Conservation (phyloP, 805 yeast genomes). For the Starmerella lactis-condensi region DNA sequence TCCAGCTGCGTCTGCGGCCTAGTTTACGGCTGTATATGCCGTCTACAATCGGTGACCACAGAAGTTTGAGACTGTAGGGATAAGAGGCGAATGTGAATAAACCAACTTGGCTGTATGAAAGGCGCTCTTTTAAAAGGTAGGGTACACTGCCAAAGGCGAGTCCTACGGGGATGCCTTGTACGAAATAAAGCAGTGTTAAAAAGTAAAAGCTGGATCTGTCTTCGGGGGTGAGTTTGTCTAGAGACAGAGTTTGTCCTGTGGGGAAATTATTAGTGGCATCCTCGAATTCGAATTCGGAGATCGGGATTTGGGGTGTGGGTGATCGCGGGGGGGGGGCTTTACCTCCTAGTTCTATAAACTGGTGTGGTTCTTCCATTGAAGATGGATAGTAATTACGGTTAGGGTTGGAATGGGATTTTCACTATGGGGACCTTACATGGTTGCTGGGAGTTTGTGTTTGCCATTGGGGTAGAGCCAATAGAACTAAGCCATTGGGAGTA, state of each 20-base stretch:
- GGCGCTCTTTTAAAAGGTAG: constrained; percentile 61
- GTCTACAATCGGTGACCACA: constrained; percentile 95
- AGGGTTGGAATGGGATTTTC: too few relatives aligned
- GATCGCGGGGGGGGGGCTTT: too few relatives aligned
- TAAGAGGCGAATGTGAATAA: constrained; percentile 80
- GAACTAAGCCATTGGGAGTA: too few relatives aligned
- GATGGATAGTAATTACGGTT: too few relatives aligned
- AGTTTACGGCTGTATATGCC: constrained; percentile 47
- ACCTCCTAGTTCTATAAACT: too few relatives aligned
- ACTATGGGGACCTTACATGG: too few relatives aligned
- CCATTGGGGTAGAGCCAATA: too few relatives aligned
- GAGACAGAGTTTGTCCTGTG: constrained; percentile 11
- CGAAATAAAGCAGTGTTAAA: constrained; percentile 52
- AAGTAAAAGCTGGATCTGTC: constrained; percentile 65
- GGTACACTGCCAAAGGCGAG: constrained; percentile 90
- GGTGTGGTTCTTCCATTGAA: too few relatives aligned
- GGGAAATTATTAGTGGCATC: constrained; percentile 1
- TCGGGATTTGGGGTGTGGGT: too few relatives aligned
- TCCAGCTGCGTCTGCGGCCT: constrained; percentile 87
- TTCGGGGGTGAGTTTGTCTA: constrained; percentile 18
- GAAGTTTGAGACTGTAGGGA: constrained; percentile 76
- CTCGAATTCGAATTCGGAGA: constrained; percentile 7
- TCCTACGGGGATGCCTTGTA: constrained; percentile 96
- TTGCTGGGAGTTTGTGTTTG: too few relatives aligned
- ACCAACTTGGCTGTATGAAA: constrained; percentile 79